Base-by-base conservation (phyloP, 1,139 yeast species). In the Magnusiomyces tetraspermus region DNA sequence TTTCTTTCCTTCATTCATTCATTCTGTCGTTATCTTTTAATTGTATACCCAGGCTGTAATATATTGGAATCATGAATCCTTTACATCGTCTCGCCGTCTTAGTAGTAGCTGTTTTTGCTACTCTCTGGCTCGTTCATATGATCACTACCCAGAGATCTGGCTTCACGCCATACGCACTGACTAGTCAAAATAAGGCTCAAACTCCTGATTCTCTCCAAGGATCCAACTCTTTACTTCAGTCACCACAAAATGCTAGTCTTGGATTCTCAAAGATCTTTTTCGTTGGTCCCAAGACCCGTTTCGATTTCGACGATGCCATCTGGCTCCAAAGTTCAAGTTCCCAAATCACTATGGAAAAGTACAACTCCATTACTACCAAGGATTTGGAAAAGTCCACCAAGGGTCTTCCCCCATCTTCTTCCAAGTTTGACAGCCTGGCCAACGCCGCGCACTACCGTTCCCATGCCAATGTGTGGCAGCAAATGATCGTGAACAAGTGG, bases 271-370 rank as follows among this genome's bases (percentile, higher is more conserved):
- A 53, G 23, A 51, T 59, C 37, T 40, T 46, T 11, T 59, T 53
- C 46, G 48, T 59, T 17, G 59, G 58, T 48, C 41, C 56, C 1
- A 50, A 49, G n/a, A 33, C 50, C 17, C 46, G 58, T 42, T 51
- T 46, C 46, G 59, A 57, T 48, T 44, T 41, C 23, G 55, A 52
- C n/a, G 61, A 58, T 36, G 47, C 59, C n/a, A 55, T 58, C 38
- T 22, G 48, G 4, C 38, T 58, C 43, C 61, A 58, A 44, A 24
- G 46, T 19, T 41, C 46, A 8, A 21, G 52, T 6, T 24, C 57
- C 11, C 57, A 52, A 4, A 28, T 58, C 3, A 33, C 17, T 33
- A 5, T 15, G 4, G 38, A 33, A 33, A 10, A 15, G 38, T 6
- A 13, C 38, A 42, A 48, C 10, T 23, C 47, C 8, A 51, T 49